These are phyloP conservation scores for Phragmites australis DNA, from an alignment of 176 grass and related monocot genomes.

Conservation along the genomic window DNA sequence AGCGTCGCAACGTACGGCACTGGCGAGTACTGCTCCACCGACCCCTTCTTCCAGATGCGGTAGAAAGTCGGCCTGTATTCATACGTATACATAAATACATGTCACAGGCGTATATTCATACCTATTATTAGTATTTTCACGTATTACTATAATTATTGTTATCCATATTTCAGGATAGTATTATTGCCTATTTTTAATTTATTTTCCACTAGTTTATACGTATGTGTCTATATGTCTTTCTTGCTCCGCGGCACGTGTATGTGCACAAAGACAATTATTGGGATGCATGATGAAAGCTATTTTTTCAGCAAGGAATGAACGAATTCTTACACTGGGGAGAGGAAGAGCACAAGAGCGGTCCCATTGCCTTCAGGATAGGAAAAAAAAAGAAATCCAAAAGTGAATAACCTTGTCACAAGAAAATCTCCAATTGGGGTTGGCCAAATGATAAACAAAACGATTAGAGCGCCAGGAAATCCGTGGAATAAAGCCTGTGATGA, in stretches of 20 bases:
- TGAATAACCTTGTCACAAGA: background rate
- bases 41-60: constrained; percentile 76
- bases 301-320: background rate
- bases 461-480: background rate
- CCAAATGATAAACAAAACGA: background rate
- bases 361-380: constrained; percentile 76
- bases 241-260: no score
- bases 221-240: no score
- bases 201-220: background rate
- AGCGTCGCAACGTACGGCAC: constrained; percentile 85
- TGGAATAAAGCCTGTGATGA: background rate
- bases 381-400: background rate
- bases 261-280: no score
- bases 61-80: constrained; percentile 71
- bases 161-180: background rate
- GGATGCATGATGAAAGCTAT: no score
- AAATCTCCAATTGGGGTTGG: no score
- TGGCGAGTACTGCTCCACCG: constrained; percentile 92
- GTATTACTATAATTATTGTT: background rate
- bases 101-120: background rate
- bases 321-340: constrained; percentile 84
- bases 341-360: constrained; percentile 79
- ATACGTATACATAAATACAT: background rate
- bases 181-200: background rate
- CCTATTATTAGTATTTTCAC: background rate